Evolutionary conservation across 257 asterid genomes (phyloP).

Genomic region (Echium plantagineum): DNA sequence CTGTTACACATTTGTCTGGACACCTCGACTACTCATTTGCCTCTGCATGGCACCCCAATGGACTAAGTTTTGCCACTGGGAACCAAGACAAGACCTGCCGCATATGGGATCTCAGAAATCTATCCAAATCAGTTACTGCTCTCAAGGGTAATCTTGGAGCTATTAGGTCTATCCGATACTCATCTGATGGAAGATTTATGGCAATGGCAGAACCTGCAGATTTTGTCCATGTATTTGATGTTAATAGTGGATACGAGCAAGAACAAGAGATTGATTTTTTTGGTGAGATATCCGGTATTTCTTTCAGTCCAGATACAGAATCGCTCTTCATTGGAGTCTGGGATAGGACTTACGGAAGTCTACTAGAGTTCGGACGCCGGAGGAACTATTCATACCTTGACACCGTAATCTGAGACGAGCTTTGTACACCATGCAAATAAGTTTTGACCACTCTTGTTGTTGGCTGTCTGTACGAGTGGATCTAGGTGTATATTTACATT

Average conservation of each 20-base stretch:
- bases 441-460: slow-evolving; percentile 10
- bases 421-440: slow-evolving; percentile 8
- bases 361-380: slow-evolving; percentile 65
- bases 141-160: slow-evolving; percentile 88
- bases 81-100: slow-evolving; percentile 93
- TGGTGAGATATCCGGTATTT: slow-evolving; percentile 88
- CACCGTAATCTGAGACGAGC: slow-evolving; percentile 23
- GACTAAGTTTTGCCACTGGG: slow-evolving; percentile 81
- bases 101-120: slow-evolving; percentile 70
- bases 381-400: slow-evolving; percentile 68
- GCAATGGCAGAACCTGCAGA: slow-evolving; percentile 99
- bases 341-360: slow-evolving; percentile 92
- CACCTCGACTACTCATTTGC: slow-evolving; percentile 87
- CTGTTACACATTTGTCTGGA: slow-evolving; percentile 47
- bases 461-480: slow-evolving; percentile 5
- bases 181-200: slow-evolving; percentile 83
- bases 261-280: slow-evolving; percentile 92
- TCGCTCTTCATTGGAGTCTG: slow-evolving; percentile 81
- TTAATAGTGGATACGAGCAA: slow-evolving; percentile 49
- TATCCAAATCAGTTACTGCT: slow-evolving; percentile 46
- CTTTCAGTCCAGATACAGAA: slow-evolving; percentile 86
- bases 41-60: slow-evolving; percentile 89
- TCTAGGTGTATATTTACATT: slow-evolving; percentile 19
- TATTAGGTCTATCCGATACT: slow-evolving; percentile 72
- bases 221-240: slow-evolving; percentile 78